Percentiles rank a stretch among this genome's conserved stretches.
These are phyloP conservation scores for Kwoniella newhampshirensis DNA, from an alignment of 768 basidiomycete species.

Conservation along the genomic window DNA sequence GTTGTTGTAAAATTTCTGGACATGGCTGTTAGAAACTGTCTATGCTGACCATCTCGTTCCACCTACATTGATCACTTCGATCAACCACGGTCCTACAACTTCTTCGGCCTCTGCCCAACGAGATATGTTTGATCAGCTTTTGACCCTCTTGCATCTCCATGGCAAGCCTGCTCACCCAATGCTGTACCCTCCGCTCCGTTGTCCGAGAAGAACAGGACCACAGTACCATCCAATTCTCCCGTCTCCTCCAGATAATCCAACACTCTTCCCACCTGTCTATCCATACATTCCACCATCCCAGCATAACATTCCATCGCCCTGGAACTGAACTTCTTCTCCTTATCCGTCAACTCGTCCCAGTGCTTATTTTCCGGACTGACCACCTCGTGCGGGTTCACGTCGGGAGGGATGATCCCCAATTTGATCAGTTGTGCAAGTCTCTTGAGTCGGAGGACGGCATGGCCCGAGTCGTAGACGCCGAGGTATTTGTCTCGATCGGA, in stretches of 20 bases:
- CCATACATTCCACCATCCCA: slow-evolving; percentile 46
- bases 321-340: slow-evolving; percentile 33
- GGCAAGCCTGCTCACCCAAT: not conserved
- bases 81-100: slow-evolving; percentile 30
- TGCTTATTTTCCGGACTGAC: slow-evolving; percentile 13
- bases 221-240: slow-evolving; percentile 47
- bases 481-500: slow-evolving; percentile 36
- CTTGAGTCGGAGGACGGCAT: slow-evolving; percentile 36
- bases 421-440: slow-evolving; percentile 37
- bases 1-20: slow-evolving; percentile 34
- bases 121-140: no score
- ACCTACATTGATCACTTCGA: slow-evolving; percentile 14
- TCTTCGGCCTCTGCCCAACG: slow-evolving; percentile 33
- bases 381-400: slow-evolving; percentile 15
- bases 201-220: slow-evolving; percentile 47
- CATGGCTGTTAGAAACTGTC: not conserved
- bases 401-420: slow-evolving; percentile 33
- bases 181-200: slow-evolving; percentile 48
- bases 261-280: slow-evolving; percentile 43
- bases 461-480: slow-evolving; percentile 46
- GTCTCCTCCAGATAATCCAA: slow-evolving; percentile 33
- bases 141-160: no score
- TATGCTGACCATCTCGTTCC: not conserved
- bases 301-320: slow-evolving; percentile 45
- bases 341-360: slow-evolving; percentile 36